Conservation (phyloP, 1,139 yeast species). For the Saccharomyces hybrid region DNA sequence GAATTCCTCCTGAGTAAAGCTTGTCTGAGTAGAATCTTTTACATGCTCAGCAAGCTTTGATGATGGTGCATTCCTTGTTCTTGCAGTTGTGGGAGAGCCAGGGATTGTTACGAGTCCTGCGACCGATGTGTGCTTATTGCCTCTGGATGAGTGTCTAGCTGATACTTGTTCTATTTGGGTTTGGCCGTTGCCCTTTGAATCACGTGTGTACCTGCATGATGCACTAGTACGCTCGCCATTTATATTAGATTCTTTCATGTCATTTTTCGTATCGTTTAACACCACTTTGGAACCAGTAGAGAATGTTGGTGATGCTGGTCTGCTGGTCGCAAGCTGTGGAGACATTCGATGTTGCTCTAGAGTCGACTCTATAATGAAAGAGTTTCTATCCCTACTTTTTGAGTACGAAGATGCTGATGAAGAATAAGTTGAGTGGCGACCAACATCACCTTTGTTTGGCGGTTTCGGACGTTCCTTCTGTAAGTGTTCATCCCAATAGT, state of each 20-base stretch:
- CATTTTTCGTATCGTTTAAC: not conserved
- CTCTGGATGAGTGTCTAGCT: not conserved
- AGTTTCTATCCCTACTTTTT: constrained; percentile 13
- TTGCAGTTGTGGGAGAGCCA: not conserved
- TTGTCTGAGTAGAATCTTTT: constrained; percentile 4
- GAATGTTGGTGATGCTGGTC: not conserved
- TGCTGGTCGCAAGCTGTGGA: not conserved
- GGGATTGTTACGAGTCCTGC: not conserved
- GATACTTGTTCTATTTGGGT: not conserved
- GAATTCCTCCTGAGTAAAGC: not conserved
- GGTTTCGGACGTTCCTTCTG: not conserved
- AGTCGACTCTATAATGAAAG: constrained; percentile 18
- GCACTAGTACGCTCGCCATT: not conserved
- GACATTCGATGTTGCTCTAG: not conserved
- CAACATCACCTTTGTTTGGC: not conserved
- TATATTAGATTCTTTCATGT: not conserved
- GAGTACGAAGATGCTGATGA: constrained; percentile 11
- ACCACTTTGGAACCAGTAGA: constrained; percentile 22
- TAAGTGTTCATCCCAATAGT: constrained; percentile 72
- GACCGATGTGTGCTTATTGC: not conserved
- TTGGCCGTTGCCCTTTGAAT: not conserved
- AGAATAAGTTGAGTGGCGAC: constrained; percentile 5
- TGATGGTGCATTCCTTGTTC: not conserved
- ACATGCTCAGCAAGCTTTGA: not conserved
- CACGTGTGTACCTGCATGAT: not conserved